Base-by-base conservation (phyloP, 176 grass and related monocot species). In the Raddia guianensis region DNA sequence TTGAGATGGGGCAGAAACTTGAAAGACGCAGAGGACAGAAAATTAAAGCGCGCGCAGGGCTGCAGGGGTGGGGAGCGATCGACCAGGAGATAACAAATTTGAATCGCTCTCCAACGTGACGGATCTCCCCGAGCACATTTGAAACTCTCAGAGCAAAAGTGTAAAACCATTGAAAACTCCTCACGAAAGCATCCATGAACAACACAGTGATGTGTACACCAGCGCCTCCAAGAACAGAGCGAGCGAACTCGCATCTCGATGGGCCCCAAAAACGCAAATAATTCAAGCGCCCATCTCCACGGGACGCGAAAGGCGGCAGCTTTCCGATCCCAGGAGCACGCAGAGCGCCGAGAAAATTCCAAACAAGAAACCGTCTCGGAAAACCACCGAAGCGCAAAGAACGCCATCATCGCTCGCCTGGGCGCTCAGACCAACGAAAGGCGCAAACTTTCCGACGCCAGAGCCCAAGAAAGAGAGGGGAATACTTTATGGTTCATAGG, bases 91-190 rank as follows among this genome's bases (percentile, higher is more conserved):
- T 87, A 91, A 89, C 84, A 12, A 97, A 87, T 86, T 91, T 43
- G 87, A 84, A 83, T 70, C 72, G 82, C 49, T 80, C 63, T 68
- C 63, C 7, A 78, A 80, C 61, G 82, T 57, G 35, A 89, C 71
- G 76, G 90, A 93, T 83, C 70, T 50, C 32, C 66, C 74, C 20
- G 79, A 88, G 84, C 81, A 79, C 89, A 93, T 91, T 91, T 90
- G 60, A 43, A 77, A 87, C 72, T 64, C 20, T 83, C 50, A 15
- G 61, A 34, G 20, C 63, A 82, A 52, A 67, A 40, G 37, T 40
- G 37, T 40, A 80, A 54, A 89, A 49, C 67, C 69, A 70, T 70
- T 10, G 27, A 49, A 80, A 83, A 62, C 35, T 4, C 42, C 59
- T 35, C 19, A 63, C 54, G 34, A 88, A 83, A 85, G 56, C 62